A percentile compares a stretch with the other conserved stretches of the same genome.
These are phyloP conservation scores for Gynandropsis gynandra DNA, from an alignment of 345 rosid species.

Conservation along the genomic window DNA sequence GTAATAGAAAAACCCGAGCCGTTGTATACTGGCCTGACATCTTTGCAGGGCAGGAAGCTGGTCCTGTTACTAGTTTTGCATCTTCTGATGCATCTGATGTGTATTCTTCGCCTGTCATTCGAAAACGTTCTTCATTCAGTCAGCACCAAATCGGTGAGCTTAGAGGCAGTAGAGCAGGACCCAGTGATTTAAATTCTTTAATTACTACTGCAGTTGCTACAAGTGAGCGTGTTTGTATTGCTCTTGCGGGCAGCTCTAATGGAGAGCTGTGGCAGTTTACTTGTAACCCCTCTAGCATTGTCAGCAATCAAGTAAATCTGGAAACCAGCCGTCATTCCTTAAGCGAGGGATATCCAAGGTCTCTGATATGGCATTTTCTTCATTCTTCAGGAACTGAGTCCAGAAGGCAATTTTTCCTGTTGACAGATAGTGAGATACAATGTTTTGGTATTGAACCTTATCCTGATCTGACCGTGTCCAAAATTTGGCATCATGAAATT, in stretches of 20 bases:
- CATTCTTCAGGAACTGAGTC: conserved; percentile 30
- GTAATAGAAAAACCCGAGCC: conserved; percentile 51
- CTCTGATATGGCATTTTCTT: conserved; percentile 57
- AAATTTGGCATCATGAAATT: conserved; percentile 76
- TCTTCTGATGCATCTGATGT: conserved; percentile 38
- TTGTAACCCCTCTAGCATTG: conserved; percentile 48
- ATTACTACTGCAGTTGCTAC: conserved; percentile 44
- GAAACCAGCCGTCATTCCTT: conserved; percentile 34
- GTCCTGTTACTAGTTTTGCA: conserved; percentile 34
- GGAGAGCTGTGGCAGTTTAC: conserved; percentile 76
- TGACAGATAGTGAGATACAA: conserved; percentile 71
- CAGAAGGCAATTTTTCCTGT: conserved; percentile 47
- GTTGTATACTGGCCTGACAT: conserved; percentile 74
- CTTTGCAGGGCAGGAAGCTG: conserved; percentile 34
- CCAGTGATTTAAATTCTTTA: conserved; percentile 51
- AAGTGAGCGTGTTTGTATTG: conserved; percentile 41
- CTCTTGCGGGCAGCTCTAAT: conserved; percentile 54
- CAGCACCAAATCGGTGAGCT: conserved; percentile 27
- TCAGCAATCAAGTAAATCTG: conserved; percentile 30
- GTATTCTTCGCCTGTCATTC: conserved; percentile 35
- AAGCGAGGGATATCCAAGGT: conserved; percentile 70
- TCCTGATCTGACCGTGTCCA: conserved; percentile 40
- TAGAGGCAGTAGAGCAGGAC: conserved; percentile 32
- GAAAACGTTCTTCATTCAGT: conserved; percentile 30
- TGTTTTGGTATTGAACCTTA: conserved; percentile 44